Base-by-base conservation (phyloP, 495 filamentous ascomycete species). In the Copromyces sp. region DNA sequence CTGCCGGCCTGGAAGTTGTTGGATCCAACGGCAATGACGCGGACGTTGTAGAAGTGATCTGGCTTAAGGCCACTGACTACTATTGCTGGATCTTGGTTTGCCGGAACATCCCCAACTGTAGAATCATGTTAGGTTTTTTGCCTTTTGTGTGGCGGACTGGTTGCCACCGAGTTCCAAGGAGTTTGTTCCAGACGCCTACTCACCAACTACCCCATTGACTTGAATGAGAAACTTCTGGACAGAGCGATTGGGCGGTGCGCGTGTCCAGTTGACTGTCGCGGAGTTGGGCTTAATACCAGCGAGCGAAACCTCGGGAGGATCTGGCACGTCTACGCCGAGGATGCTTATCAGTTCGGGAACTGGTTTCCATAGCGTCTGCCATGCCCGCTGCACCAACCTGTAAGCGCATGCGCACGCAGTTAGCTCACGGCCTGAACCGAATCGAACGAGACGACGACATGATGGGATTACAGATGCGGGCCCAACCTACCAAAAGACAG, bases 1-100 rank as follows among this genome's bases (percentile, higher is more conserved):
- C 95, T 97, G 8, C 92, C 90, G 2, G 94, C 93, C 77, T 96
- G 93, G 74, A 98, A 97, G 80, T 95, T 95, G 71, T 93, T 91
- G 8, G 91, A 88, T 69, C 94, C 96, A 38, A 95, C 89, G 11
- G 94, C 93, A 74, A 97, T 90, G 47, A 98, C 93, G 70, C 96
- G 90, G 14, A 98, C 90, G 73, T 94, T 94, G 82, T 98, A 98
- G 73, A 92, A 96, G 78, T 91, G 91, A 68, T 92, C 88, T 0
- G 95, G 93, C 73, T 92, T 89, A 17, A 99, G 85, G 45, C 93
- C 92, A 7, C 89, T 91, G 70, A 99, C 93, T 69, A 92, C 94
- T 69, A 98, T 93, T 24, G 94, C 93, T 3, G 94, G 93, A 82
- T 98, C 95, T 73, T 90, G 87, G 74, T 90, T 89, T 14, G 87